Base-by-base conservation (phyloP, 2,329 filamentous ascomycete genomes). In the Pseudocercospora fijiensis region DNA sequence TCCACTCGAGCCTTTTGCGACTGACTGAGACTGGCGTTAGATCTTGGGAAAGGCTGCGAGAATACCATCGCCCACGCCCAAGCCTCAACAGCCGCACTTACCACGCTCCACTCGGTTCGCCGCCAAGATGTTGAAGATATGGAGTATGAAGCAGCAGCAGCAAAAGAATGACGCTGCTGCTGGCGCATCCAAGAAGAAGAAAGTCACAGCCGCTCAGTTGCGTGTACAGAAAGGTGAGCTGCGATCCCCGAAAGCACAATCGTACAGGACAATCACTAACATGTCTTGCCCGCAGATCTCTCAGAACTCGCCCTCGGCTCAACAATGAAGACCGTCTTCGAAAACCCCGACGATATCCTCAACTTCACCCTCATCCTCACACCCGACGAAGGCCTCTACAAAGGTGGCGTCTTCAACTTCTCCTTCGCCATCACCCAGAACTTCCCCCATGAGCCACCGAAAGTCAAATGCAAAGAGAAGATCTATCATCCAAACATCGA, bases 401-500 rank as follows among this genome's bases (percentile, higher is more conserved):
- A 93, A 75, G 87, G 87, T 71, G 94, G 94, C 62, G 83, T 83
- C 64, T 99, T 98, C 80, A 87, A 88, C 65, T 99, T 99, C 78
- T 90, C 86, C 69, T 98, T 99, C 79, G 86, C 86, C 67, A 96
- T 99, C 81, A 92, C 91, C 78, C 90, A 94, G 76, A 95, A 90
- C 81, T 99, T 96, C 80, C 95, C 95, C 0, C 95, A 98, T 80
- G 93, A 98, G 77, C 93, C 95, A 67, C 95, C 95, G 20, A 98
- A 98, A 80, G 95, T 99, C 72, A 95, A 91, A 75, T 98, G 95
- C 81, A 90, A 88, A 71, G 91, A 99, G 80, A 98, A 96, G 84
- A 98, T 99, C 73, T 99, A 99, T 81, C 95, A 99, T 77, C 95
- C 95, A 5, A 99, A 99, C 79, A 99, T 99, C 76, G 95, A 99